Evolutionary conservation across 331 rosid species (phyloP).

Genomic region (Quercus tomentella): DNA sequence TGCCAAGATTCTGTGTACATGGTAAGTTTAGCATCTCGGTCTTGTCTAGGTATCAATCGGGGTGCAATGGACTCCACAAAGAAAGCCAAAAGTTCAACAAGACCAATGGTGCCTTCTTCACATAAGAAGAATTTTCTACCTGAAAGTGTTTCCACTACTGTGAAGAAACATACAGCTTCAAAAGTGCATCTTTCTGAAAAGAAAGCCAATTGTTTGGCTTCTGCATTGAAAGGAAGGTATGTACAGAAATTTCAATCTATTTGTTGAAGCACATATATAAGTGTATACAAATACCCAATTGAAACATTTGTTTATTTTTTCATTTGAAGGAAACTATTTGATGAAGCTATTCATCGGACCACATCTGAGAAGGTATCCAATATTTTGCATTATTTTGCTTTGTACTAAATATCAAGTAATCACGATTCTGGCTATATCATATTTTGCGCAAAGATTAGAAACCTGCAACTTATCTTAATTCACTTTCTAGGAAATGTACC

Average conservation of each 20-base stretch:
- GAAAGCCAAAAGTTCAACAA: constrained; percentile 38
- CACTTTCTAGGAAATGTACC: background rate
- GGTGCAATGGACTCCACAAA: constrained; percentile 23
- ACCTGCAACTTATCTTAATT: background rate
- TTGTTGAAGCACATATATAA: background rate
- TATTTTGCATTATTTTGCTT: background rate
- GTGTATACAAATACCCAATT: background rate
- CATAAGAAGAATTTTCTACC: constrained; percentile 40
- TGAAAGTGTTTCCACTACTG: constrained; percentile 28
- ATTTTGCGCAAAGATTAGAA: background rate
- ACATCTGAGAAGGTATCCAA: constrained; percentile 55
- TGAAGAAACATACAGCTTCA: constrained; percentile 39
- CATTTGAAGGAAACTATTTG: constrained; percentile 70
- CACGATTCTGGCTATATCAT: background rate
- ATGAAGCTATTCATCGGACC: constrained; percentile 34
- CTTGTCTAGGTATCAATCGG: constrained; percentile 39
- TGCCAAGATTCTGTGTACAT: constrained; percentile 84
- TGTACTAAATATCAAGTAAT: background rate
- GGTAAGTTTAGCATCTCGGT: constrained; percentile 69
- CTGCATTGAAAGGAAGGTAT: constrained; percentile 64
- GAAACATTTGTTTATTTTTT: background rate
- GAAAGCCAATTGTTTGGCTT: constrained; percentile 28
- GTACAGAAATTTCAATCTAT: constrained; percentile 1
- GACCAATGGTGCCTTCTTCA: constrained; percentile 23
- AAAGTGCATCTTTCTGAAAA: constrained; percentile 37